Percentiles rank a stretch among this genome's conserved stretches.
Conservation (phyloP, 2,329 filamentous ascomycete genomes). For the Ilyonectria destructans region DNA sequence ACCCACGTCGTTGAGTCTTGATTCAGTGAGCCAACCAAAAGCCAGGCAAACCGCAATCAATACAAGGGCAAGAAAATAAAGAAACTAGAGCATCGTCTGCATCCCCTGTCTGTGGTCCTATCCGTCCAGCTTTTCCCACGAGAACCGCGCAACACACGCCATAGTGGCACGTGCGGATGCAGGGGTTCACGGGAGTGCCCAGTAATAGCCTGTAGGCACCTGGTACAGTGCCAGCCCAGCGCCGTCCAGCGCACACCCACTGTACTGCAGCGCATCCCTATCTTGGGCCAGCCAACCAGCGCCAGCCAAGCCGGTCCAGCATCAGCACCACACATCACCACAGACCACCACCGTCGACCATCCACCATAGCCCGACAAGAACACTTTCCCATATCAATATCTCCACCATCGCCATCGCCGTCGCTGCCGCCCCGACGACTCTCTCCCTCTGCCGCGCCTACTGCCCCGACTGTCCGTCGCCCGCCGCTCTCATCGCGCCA, state of each 20-base stretch:
- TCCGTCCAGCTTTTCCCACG: conserved; percentile 3
- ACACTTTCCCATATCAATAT: conserved; percentile 29
- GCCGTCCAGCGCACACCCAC: conserved; percentile 5
- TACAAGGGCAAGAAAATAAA: not conserved
- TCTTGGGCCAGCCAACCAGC: conserved; percentile 31
- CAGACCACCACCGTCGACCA: conserved; percentile 21
- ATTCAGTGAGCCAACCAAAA: not conserved
- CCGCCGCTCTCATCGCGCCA: conserved; percentile 29
- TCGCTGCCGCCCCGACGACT: conserved; percentile 30
- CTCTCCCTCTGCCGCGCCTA: not conserved
- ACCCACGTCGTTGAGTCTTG: not conserved
- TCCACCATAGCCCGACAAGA: conserved; percentile 21
- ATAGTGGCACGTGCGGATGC: conserved; percentile 49
- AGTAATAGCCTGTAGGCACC: no score
- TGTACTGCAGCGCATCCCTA: conserved; percentile 13
- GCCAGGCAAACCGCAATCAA: not conserved
- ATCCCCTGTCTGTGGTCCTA: not conserved
- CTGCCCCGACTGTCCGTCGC: conserved; percentile 23
- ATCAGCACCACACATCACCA: conserved; percentile 20
- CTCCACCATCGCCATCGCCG: conserved; percentile 16
- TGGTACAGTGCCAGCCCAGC: conserved; percentile 1
- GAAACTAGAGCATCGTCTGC: not conserved
- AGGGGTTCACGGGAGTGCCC: conserved; percentile 43
- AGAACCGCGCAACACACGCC: conserved; percentile 31
- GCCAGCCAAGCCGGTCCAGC: conserved; percentile 28